Conservation (phyloP, 495 filamentous ascomycete genomes). For the Aspergillus conjunctus region DNA sequence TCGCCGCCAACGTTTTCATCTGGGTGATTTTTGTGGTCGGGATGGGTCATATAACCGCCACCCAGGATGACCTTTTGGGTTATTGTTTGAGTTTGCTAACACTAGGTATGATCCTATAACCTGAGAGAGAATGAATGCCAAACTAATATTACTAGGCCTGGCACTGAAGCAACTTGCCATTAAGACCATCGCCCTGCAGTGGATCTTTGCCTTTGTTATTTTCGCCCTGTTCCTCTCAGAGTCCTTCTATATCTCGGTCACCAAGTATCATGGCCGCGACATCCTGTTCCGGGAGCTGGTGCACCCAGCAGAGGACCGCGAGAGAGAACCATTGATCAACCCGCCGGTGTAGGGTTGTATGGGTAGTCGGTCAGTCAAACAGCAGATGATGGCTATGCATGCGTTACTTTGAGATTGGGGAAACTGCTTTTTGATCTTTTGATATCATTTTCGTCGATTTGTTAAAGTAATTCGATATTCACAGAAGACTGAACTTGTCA, state of each 20-base stretch:
- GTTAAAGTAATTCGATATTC: too few relatives aligned
- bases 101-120: constrained; percentile 49
- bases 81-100: constrained; percentile 72
- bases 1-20: constrained; percentile 83
- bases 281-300: constrained; percentile 43
- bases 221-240: constrained; percentile 70
- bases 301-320: constrained; percentile 41
- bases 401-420: too few relatives aligned
- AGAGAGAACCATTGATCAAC: constrained; percentile 38
- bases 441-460: too few relatives aligned
- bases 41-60: constrained; percentile 65
- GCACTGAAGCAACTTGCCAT: constrained; percentile 74
- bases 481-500: too few relatives aligned
- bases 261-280: constrained; percentile 61
- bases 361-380: too few relatives aligned
- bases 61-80: constrained; percentile 81
- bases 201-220: constrained; percentile 87
- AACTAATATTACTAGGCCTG: constrained; percentile 50
- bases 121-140: background rate
- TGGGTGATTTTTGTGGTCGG: constrained; percentile 79
- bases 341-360: too few relatives aligned
- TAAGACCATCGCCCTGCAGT: constrained; percentile 75
- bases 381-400: too few relatives aligned
- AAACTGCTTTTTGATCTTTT: too few relatives aligned
- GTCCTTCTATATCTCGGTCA: constrained; percentile 63